Base-by-base conservation (phyloP, 495 filamentous ascomycete genomes). In the Penicillium tannophilum region DNA sequence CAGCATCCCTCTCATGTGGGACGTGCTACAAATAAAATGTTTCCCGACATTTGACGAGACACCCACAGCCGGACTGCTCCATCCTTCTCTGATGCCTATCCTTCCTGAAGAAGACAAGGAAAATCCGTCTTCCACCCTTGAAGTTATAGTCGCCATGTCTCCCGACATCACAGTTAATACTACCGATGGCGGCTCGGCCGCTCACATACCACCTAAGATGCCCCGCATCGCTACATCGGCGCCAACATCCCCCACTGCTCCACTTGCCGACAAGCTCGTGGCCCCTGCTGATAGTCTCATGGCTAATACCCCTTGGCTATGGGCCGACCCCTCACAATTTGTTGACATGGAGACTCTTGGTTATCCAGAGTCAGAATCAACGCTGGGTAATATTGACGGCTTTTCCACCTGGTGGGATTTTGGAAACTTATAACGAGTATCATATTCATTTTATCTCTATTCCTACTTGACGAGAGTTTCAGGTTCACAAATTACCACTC, bases 1-100 rank as follows among this genome's bases (percentile, higher is more conserved):
- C n/a, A 79, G 74, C 46, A 74, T 79, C 16, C 74, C 76, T n/a
- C 48, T 79, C n/a, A 79, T 79, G 76, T 79, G 76, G 76, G 76
- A 78, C 33, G 63, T 77, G 19, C 68, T 79, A 9, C 74, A 78
- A 53, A 65, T 79, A 54, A 77, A 74, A 55, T 72, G 66, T 33
- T 66, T 64, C 14, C 61, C 68, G 12, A 59, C 63, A 10, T 53
- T 56, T 10, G 68, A 66, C 17, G 63, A 69, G 45, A 70, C 61
- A n/a, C 61, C 73, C 9, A 60, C 63, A 1, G 64, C 64, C 10
- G 67, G 68, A 31, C 62, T 76, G 26, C 55, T 76, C 8, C 72
- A 75, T 52, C 57, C 72, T 10, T 72, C 72, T 17, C 64, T 78
- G 10, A 63, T 58, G 0, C 74, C 71, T 10, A 58, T 65, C 11